Conservation (phyloP, 495 filamentous ascomycete genomes). For the Neurospora africana region DNA sequence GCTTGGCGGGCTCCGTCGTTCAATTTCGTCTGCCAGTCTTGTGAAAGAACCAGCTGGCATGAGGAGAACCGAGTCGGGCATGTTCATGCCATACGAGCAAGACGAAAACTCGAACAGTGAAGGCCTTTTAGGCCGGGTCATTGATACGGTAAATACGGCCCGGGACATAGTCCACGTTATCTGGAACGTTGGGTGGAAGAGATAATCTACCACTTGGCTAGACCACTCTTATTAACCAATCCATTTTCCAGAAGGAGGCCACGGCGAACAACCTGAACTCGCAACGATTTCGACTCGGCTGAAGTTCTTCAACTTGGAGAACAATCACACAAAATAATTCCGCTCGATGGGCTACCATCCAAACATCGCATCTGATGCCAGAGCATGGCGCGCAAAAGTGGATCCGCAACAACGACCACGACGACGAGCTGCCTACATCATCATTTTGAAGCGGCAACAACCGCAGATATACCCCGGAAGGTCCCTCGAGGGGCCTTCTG, state of each 20-base stretch:
- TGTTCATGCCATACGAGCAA: slow-evolving; percentile 77
- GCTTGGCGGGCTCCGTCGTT: slow-evolving; percentile 21
- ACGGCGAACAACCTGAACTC: slow-evolving; percentile 7
- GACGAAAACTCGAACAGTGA: slow-evolving; percentile 48
- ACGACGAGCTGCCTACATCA: background rate
- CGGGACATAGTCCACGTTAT: slow-evolving; percentile 93
- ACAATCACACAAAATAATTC: slow-evolving; percentile 14
- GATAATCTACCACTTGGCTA: slow-evolving; percentile 33
- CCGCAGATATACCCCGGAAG: background rate
- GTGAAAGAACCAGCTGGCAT: slow-evolving; percentile 42
- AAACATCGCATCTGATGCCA: slow-evolving; percentile 1
- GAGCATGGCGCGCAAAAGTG: background rate
- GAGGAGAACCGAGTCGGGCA: slow-evolving; percentile 65
- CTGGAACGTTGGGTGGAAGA: slow-evolving; percentile 95
- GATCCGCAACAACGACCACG: background rate
- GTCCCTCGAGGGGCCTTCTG: background rate
- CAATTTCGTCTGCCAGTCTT: slow-evolving; percentile 25
- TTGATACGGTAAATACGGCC: slow-evolving; percentile 93
- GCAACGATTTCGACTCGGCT: slow-evolving; percentile 19
- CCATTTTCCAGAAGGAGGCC: slow-evolving; percentile 26
- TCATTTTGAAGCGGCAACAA: background rate
- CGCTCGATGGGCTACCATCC: slow-evolving; percentile 1
- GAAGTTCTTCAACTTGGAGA: slow-evolving; percentile 12
- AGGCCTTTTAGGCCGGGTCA: slow-evolving; percentile 65
- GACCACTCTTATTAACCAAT: slow-evolving; percentile 26